Base-by-base conservation (phyloP, 441 rosid genomes). In the Brassica balearica region DNA sequence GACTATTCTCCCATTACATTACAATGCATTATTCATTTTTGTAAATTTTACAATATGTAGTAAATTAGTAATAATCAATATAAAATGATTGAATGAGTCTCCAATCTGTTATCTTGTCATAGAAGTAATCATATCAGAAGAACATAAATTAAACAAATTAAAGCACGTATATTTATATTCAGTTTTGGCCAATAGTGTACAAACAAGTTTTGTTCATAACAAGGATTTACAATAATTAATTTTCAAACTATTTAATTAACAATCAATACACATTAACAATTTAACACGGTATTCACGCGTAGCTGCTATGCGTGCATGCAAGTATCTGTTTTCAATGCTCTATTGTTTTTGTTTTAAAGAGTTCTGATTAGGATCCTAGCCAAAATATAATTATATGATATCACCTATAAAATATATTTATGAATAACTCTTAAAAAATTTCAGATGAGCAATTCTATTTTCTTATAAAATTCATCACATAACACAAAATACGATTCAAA, bases 211-310 rank as follows among this genome's bases (percentile, higher is more conserved):
- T 14, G 15, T n/a, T 20, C 71, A 51, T 9, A 48, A 27, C 3
- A 17, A 1, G 14, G 19, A 63, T 17, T 51, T 32, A 74, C 34
- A 11, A 73, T 51, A 32, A 19, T 8, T 65, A 51, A 34, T 32
- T 32, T 51, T 34, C 6, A 41, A 53, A 22, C 1, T 32, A 20
- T n/a, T 36, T 53, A n/a, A n/a, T 51, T 51, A 51, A 15, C 8
- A 74, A 20, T 55, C 22, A 53, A 20, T 73, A 22, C 23, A 3
- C 22, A 20, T 73, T 46, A 32, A 64, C 4, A 25, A 25, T 25
- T 32, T 32, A 32, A 32, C 23, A 51, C 36, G 9, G 14, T 48
- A 65, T 73, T 36, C 65, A 73, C 64, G 77, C 71, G 71, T 73
- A 20, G 4, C 23, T 65, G 4, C 22, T 65, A 32, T 63, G 51